A percentile compares a stretch with the other conserved stretches of the same genome.
These are phyloP conservation scores for Thielaviopsis ethacetica DNA, from an alignment of 2,329 filamentous ascomycete genomes.

Conservation along the genomic window DNA sequence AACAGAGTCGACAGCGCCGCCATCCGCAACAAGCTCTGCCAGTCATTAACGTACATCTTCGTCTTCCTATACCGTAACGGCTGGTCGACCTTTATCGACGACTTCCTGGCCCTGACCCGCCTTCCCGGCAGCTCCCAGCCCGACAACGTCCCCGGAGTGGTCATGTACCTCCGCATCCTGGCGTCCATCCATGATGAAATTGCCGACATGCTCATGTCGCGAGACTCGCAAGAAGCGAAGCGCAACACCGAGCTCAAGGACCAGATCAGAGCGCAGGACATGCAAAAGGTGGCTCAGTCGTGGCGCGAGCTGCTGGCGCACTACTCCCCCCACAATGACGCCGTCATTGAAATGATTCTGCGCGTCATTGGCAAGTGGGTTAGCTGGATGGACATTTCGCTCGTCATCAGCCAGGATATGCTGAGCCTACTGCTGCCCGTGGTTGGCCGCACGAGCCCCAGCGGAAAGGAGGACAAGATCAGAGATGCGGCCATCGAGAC, in stretches of 20 bases:
- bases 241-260: conserved; percentile 86
- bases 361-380: conserved; percentile 94
- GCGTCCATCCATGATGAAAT: conserved; percentile 93
- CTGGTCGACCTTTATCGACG: conserved; percentile 84
- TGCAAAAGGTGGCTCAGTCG: conserved; percentile 70
- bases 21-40: conserved; percentile 93
- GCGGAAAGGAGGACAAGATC: conserved; percentile 55
- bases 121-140: conserved; percentile 39
- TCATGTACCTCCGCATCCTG: conserved; percentile 78
- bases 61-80: conserved; percentile 68
- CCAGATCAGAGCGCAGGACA: conserved; percentile 68
- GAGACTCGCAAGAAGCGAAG: conserved; percentile 63
- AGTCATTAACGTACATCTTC: conserved; percentile 90
- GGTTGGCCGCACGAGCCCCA: conserved; percentile 48
- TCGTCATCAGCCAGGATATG: conserved; percentile 83
- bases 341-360: conserved; percentile 71
- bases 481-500: conserved; percentile 86
- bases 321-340: conserved; percentile 55
- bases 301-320: conserved; percentile 82
- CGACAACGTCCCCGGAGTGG: conserved; percentile 59
- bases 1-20: conserved; percentile 50
- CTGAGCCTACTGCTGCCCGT: conserved; percentile 73
- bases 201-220: conserved; percentile 73
- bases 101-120: conserved; percentile 64
- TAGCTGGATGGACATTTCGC: conserved; percentile 92